A percentile compares a stretch with the other conserved stretches of the same genome.
phyloP scores from a whole-genome alignment of 2,329 filamentous ascomycete species.

The Trichoderma polysporum region DNA sequence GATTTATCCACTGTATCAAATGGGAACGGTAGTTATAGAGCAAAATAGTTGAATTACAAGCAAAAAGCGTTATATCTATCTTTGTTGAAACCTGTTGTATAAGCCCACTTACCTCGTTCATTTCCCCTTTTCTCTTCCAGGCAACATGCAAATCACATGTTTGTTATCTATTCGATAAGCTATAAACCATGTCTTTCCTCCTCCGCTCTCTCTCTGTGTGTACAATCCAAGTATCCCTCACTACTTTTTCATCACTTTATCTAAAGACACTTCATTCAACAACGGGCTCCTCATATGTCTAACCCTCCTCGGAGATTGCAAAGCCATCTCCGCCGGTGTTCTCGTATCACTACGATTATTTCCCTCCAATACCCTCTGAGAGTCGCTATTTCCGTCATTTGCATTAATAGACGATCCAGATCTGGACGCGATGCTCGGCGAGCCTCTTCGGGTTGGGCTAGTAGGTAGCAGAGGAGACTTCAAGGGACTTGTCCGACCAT shows the following conservation, averaged over 20 bases:
- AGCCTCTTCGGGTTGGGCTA: background rate
- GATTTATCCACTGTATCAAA: background rate
- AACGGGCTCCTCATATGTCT: slow-evolving; percentile 26
- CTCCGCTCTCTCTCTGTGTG: too few relatives aligned
- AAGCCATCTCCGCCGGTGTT: background rate
- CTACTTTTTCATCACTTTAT: slow-evolving; percentile 9
- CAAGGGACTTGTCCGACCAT: slow-evolving; percentile 23
- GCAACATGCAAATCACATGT: background rate
- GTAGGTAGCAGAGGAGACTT: background rate
- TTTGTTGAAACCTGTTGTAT: background rate
- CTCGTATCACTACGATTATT: background rate
- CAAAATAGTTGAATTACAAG: background rate
- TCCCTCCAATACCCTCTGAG: background rate
- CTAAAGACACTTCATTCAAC: slow-evolving; percentile 26
- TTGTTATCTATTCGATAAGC: background rate
- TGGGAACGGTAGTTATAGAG: background rate
- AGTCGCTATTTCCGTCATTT: background rate
- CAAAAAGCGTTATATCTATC: background rate
- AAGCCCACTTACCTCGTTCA: background rate
- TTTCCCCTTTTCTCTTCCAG: background rate
- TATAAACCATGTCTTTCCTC: background rate
- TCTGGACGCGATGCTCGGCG: background rate
- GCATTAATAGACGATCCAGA: background rate
- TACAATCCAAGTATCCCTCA: background rate
- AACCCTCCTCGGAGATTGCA: slow-evolving; percentile 13